These are phyloP conservation scores for Daldinia sp. DNA, from an alignment of 2,329 filamentous ascomycete species.

Conservation along the genomic window DNA sequence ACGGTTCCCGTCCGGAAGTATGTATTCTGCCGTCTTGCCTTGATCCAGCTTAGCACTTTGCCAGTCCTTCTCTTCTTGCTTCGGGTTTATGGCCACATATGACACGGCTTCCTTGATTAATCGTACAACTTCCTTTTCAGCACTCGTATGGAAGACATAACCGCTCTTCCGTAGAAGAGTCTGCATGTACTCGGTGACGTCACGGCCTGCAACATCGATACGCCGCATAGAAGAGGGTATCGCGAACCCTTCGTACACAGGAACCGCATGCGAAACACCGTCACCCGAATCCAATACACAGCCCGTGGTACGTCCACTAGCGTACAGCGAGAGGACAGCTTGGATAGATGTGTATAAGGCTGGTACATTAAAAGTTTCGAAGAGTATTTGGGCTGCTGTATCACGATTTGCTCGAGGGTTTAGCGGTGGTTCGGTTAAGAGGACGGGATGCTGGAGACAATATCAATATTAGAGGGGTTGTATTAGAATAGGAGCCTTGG, in stretches of 20 bases:
- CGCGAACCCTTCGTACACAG: slow-evolving; percentile 97
- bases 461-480: neutral
- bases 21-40: slow-evolving; percentile 84
- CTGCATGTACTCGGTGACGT: slow-evolving; percentile 96
- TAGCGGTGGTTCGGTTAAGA: slow-evolving; percentile 93
- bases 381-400: slow-evolving; percentile 94
- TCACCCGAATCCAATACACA: slow-evolving; percentile 96
- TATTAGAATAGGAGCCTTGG: neutral
- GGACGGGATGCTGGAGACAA: slow-evolving; percentile 78
- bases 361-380: slow-evolving; percentile 98
- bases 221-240: slow-evolving; percentile 94
- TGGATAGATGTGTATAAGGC: slow-evolving; percentile 97
- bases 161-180: slow-evolving; percentile 89
- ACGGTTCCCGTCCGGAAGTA: slow-evolving; percentile 90
- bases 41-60: slow-evolving; percentile 78
- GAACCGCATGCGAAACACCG: slow-evolving; percentile 95
- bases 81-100: slow-evolving; percentile 90
- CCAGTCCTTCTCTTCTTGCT: slow-evolving; percentile 97
- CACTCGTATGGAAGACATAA: slow-evolving; percentile 95
- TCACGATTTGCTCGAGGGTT: slow-evolving; percentile 97
- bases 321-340: slow-evolving; percentile 94
- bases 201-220: slow-evolving; percentile 94
- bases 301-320: slow-evolving; percentile 93
- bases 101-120: slow-evolving; percentile 95
- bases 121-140: slow-evolving; percentile 98